Conservation (phyloP, 1,284 basidiomycete genomes). For the Xerocomus nothofagi region DNA sequence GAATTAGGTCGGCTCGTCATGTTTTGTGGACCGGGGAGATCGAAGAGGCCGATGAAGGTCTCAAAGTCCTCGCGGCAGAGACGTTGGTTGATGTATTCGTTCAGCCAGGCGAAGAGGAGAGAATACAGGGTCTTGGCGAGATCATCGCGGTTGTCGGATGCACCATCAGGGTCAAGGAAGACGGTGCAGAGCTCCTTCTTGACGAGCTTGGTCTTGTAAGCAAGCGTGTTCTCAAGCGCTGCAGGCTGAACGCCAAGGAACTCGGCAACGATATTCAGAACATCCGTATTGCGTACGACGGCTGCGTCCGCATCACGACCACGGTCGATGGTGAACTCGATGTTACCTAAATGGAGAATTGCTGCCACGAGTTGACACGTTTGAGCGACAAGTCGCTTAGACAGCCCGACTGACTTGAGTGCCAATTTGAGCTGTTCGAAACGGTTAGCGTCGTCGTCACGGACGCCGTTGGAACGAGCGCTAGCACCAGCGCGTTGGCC, state of each 20-base stretch:
- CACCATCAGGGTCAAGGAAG: slow-evolving; percentile 92
- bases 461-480: slow-evolving; percentile 44
- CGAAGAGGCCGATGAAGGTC: slow-evolving; percentile 93
- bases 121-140: slow-evolving; percentile 93
- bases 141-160: slow-evolving; percentile 90
- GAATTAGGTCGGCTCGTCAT: slow-evolving; percentile 84
- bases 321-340: slow-evolving; percentile 89
- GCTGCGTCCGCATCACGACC: slow-evolving; percentile 85
- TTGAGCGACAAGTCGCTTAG: slow-evolving; percentile 91
- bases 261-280: slow-evolving; percentile 81
- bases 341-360: slow-evolving; percentile 93
- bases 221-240: slow-evolving; percentile 81
- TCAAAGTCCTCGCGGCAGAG: slow-evolving; percentile 89
- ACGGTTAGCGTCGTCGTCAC: slow-evolving; percentile 74
- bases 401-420: slow-evolving; percentile 89
- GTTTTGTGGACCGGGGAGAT: slow-evolving; percentile 93
- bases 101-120: slow-evolving; percentile 94
- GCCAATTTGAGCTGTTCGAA: slow-evolving; percentile 94
- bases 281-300: slow-evolving; percentile 79
- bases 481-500: slow-evolving; percentile 56
- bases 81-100: slow-evolving; percentile 94
- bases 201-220: slow-evolving; percentile 90
- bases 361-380: slow-evolving; percentile 93
- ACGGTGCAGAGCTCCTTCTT: slow-evolving; percentile 95
- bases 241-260: slow-evolving; percentile 84